These are phyloP conservation scores for Penicillium sp. DNA, from an alignment of 2,329 filamentous ascomycete species.

Conservation along the genomic window DNA sequence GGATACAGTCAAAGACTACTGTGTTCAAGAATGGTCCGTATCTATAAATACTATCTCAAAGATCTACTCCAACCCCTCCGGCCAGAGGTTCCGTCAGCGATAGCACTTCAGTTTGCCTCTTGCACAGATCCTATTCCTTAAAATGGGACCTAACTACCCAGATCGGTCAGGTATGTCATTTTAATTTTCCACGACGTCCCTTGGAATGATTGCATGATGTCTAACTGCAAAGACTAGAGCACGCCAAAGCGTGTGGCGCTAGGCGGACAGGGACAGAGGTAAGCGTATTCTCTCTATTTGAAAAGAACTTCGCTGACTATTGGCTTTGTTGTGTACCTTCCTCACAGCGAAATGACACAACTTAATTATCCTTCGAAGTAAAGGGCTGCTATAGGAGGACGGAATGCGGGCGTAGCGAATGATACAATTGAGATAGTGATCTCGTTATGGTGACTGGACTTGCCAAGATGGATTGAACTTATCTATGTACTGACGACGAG, in stretches of 20 bases:
- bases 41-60: slow-evolving; percentile 5
- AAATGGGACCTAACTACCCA: slow-evolving; percentile 11
- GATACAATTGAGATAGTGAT: slow-evolving; percentile 17
- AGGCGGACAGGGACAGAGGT: slow-evolving; percentile 4
- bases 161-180: slow-evolving; percentile 11
- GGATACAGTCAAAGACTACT: slow-evolving; percentile 11
- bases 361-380: slow-evolving; percentile 14
- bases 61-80: not conserved
- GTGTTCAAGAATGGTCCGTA: not conserved
- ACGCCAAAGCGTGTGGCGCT: slow-evolving; percentile 1
- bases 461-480: not conserved
- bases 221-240: slow-evolving; percentile 16
- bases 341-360: slow-evolving; percentile 16
- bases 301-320: slow-evolving; percentile 19
- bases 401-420: slow-evolving; percentile 10
- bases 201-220: slow-evolving; percentile 14
- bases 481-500: slow-evolving; percentile 14
- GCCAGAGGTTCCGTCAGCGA: slow-evolving; percentile 6
- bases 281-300: slow-evolving; percentile 14
- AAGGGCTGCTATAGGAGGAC: slow-evolving; percentile 10
- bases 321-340: slow-evolving; percentile 15
- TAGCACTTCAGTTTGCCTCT: slow-evolving; percentile 12
- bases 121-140: slow-evolving; percentile 15
- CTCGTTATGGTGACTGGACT: slow-evolving; percentile 19
- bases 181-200: slow-evolving; percentile 14